Percentiles rank a stretch among this genome's conserved stretches.
Evolutionary conservation across 2,329 filamentous ascomycete genomes (phyloP).

Genomic region (Talaromyces atroroseus): DNA sequence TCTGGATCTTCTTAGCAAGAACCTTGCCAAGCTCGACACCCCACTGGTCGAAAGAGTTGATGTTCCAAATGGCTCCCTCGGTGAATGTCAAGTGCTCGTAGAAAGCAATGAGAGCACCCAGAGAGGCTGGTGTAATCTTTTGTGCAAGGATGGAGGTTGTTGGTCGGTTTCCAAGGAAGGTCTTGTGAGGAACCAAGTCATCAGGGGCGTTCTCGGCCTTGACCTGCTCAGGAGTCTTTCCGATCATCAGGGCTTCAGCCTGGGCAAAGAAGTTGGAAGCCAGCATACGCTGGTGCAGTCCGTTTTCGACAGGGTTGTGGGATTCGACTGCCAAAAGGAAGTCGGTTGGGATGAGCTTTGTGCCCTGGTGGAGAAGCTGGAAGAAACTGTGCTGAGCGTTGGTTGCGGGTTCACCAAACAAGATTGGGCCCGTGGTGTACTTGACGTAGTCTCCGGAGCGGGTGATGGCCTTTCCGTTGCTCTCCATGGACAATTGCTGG

Average conservation of each 20-base stretch:
- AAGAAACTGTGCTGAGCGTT: constrained; percentile 99
- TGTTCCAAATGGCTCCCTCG: constrained; percentile 97
- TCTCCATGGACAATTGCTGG: constrained; percentile 99
- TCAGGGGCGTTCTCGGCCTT: constrained; percentile 45
- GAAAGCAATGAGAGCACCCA: constrained; percentile 94
- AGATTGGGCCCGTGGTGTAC: constrained; percentile 92
- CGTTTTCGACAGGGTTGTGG: constrained; percentile 89
- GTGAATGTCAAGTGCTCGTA: constrained; percentile 99
- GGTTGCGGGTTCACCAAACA: constrained; percentile 97
- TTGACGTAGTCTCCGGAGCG: constrained; percentile 83
- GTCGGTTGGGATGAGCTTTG: constrained; percentile 96
- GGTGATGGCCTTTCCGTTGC: constrained; percentile 95
- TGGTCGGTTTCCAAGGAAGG: constrained; percentile 94
- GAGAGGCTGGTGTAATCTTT: constrained; percentile 86
- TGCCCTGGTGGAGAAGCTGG: constrained; percentile 98
- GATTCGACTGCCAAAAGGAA: constrained; percentile 96
- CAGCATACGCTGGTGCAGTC: constrained; percentile 77
- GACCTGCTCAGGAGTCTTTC: constrained; percentile 45
- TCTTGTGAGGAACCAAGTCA: constrained; percentile 86
- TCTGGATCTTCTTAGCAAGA: constrained; percentile 83
- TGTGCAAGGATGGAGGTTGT: constrained; percentile 92
- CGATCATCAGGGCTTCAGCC: constrained; percentile 51
- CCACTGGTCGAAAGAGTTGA: constrained; percentile 99
- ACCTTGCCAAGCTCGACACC: constrained; percentile 97
- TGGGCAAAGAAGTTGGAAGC: constrained; percentile 49